Percentiles rank a stretch among this genome's conserved stretches.
These are phyloP conservation scores for Nitzschia inconspicua DNA, from an alignment of 108 stramenopile species.

Conservation along the genomic window DNA sequence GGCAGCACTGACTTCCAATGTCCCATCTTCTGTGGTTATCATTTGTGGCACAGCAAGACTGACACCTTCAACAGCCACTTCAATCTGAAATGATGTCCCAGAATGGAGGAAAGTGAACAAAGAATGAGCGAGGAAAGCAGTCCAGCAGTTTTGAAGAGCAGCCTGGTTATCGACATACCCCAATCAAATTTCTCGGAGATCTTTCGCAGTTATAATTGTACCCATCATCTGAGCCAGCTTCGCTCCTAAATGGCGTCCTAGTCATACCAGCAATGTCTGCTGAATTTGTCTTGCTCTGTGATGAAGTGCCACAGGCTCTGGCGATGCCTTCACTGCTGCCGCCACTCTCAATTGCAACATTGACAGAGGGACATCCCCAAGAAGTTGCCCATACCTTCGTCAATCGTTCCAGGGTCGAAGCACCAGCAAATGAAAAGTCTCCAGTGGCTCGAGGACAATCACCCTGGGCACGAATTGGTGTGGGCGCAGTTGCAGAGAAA, in stretches of 20 bases:
- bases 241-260: neutral
- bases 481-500: too few species aligned
- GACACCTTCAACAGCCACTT: too few species aligned
- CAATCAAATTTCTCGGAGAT: too few species aligned
- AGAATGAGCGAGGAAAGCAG: too few species aligned
- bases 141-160: too few species aligned
- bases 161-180: too few species aligned
- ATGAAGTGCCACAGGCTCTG: conserved; percentile 14
- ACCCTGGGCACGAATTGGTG: too few species aligned
- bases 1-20: too few species aligned
- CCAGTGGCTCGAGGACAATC: neutral
- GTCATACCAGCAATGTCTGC: conserved; percentile 16
- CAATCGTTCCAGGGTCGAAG: neutral
- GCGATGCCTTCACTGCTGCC: conserved; percentile 3
- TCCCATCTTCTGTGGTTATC: too few species aligned
- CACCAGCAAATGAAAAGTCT: conserved; percentile 3
- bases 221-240: conserved; percentile 10
- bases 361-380: neutral
- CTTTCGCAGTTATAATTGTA: conserved; percentile 5
- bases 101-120: too few species aligned
- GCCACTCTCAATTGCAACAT: conserved; percentile 6
- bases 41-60: too few species aligned
- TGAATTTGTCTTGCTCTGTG: neutral
- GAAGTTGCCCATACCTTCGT: neutral
- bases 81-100: too few species aligned